phyloP scores from a whole-genome alignment of 139 green algal genomes.

The Tetradesmus obliquus region DNA sequence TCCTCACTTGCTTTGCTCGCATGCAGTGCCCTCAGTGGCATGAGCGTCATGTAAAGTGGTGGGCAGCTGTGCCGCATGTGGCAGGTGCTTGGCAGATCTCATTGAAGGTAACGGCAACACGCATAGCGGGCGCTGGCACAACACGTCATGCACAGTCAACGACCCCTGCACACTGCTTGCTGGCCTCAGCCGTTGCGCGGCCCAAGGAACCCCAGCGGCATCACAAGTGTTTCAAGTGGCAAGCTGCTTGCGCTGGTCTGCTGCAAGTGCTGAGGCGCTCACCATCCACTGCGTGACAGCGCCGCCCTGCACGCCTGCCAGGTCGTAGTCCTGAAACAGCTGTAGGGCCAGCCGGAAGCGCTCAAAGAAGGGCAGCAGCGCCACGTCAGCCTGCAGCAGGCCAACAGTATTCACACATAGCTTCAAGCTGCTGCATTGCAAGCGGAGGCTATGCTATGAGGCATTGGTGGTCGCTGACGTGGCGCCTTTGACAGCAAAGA shows the following conservation, averaged over 20 bases:
- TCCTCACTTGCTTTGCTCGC: no score
- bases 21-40: no score
- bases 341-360: slow-evolving; percentile 14
- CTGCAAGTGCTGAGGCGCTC: background rate
- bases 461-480: background rate
- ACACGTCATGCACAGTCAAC: no score
- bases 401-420: background rate
- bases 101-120: no score
- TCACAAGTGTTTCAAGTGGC: background rate
- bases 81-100: no score
- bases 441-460: background rate
- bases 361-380: slow-evolving; percentile 38
- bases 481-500: no score
- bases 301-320: background rate
- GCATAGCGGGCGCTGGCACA: no score
- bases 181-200: no score
- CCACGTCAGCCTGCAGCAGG: slow-evolving; percentile 23
- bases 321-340: slow-evolving; percentile 22
- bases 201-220: background rate
- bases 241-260: background rate
- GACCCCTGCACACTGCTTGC: no score
- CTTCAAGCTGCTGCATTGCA: background rate
- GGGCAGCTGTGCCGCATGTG: no score
- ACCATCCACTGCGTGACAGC: slow-evolving; percentile 45
- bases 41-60: no score